A percentile compares a stretch with the other conserved stretches of the same genome.
Conservation (phyloP, 768 basidiomycete genomes). For the Coprinellus micaceus region DNA sequence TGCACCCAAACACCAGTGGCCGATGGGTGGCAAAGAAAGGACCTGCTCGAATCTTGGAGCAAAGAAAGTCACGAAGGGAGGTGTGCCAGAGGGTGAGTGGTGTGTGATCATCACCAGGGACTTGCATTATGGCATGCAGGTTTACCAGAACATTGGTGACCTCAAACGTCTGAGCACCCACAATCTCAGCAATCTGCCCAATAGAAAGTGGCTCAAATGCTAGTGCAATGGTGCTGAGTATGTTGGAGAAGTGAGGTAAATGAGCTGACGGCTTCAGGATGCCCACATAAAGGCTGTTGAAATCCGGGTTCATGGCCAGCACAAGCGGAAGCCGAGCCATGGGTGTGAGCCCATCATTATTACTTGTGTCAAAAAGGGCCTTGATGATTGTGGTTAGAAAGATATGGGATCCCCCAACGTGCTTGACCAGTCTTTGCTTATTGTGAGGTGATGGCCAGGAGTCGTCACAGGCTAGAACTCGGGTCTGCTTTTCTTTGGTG, state of each 20-base stretch:
- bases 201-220: neutral
- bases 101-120: neutral
- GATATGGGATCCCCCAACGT: neutral
- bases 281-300: neutral
- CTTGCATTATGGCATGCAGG: neutral
- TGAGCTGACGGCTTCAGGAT: neutral
- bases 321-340: neutral
- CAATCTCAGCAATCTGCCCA: neutral
- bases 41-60: neutral
- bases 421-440: neutral
- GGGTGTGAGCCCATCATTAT: neutral
- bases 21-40: neutral
- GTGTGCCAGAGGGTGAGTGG: neutral
- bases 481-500: neutral
- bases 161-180: neutral
- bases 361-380: neutral
- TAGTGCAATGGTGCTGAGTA: neutral
- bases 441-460: neutral
- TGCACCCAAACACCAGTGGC: no score
- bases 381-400: neutral
- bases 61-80: neutral
- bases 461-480: neutral
- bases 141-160: neutral
- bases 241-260: neutral
- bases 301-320: neutral